Evolutionary conservation across 2,329 filamentous ascomycete genomes (phyloP).

Genomic region (Aspergillus melleus): DNA sequence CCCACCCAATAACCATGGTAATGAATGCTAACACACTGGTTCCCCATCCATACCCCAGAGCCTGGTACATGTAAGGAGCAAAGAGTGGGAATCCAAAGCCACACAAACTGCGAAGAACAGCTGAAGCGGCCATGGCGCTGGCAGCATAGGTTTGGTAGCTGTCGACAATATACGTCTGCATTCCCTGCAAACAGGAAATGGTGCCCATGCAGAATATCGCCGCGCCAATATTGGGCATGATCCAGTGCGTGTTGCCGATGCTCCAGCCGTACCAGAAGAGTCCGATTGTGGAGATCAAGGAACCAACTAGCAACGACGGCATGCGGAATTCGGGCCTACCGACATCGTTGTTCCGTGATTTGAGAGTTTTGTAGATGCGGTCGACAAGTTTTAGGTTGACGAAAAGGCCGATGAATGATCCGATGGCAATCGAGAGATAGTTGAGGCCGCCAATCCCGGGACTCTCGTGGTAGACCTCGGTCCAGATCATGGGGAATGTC

Average conservation of each 20-base stretch:
- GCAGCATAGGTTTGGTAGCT: constrained; percentile 30
- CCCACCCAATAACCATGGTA: constrained; percentile 34
- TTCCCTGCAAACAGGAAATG: constrained; percentile 36
- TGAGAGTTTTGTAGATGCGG: constrained; percentile 48
- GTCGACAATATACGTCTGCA: constrained; percentile 37
- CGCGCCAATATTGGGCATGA: constrained; percentile 54
- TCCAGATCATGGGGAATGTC: constrained; percentile 58
- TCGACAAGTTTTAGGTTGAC: constrained; percentile 51
- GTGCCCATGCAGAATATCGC: constrained; percentile 47
- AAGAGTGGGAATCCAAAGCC: constrained; percentile 37
- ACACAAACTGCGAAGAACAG: constrained; percentile 9
- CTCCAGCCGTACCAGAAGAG: constrained; percentile 61
- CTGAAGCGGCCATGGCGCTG: constrained; percentile 22
- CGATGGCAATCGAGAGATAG: constrained; percentile 62
- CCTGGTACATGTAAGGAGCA: constrained; percentile 32
- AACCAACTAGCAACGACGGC: constrained; percentile 56
- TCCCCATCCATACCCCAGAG: constrained; percentile 33
- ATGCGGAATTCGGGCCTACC: constrained; percentile 61
- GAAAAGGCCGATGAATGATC: constrained; percentile 58
- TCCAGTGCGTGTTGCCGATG: constrained; percentile 52
- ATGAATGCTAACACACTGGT: constrained; percentile 37
- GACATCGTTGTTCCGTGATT: constrained; percentile 40
- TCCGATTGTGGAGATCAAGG: constrained; percentile 52
- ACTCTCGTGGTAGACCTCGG: constrained; percentile 53
- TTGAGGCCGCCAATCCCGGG: constrained; percentile 60